Evolutionary conservation across 179 eudicot species (phyloP).

Genomic region (Spergularia azorica): DNA sequence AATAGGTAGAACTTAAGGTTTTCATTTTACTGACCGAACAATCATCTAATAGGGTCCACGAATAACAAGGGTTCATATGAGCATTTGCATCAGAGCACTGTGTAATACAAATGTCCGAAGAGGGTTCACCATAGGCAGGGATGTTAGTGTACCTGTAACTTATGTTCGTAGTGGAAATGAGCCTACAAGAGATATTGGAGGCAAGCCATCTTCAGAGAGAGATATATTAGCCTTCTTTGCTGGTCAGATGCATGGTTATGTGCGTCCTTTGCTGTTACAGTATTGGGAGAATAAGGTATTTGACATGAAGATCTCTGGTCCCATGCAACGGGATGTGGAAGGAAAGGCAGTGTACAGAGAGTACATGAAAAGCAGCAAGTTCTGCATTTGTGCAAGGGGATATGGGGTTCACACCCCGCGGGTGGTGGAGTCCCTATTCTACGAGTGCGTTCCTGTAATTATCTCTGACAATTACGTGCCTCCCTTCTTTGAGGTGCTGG

Average conservation of each 20-base stretch:
- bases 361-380: slow-evolving; percentile 41
- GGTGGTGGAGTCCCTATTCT: slow-evolving; percentile 39
- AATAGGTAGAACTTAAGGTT: neutral
- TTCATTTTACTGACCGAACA: slow-evolving; percentile 11
- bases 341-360: slow-evolving; percentile 39
- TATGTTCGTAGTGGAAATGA: slow-evolving; percentile 54
- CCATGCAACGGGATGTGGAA: slow-evolving; percentile 54
- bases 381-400: slow-evolving; percentile 39
- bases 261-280: slow-evolving; percentile 60
- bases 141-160: slow-evolving; percentile 70
- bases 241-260: slow-evolving; percentile 69
- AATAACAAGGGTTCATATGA: slow-evolving; percentile 45
- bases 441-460: slow-evolving; percentile 39
- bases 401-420: slow-evolving; percentile 39
- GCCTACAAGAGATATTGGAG: slow-evolving; percentile 59
- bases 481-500: slow-evolving; percentile 36
- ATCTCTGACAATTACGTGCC: slow-evolving; percentile 40
- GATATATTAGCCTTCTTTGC: slow-evolving; percentile 72
- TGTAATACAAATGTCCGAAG: slow-evolving; percentile 68
- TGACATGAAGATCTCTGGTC: slow-evolving; percentile 73
- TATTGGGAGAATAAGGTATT: slow-evolving; percentile 64
- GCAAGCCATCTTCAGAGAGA: slow-evolving; percentile 59
- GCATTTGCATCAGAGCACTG: slow-evolving; percentile 60
- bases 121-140: slow-evolving; percentile 69
- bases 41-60: slow-evolving; percentile 51